Evolutionary conservation across 371 early-diverging fungal genomes (phyloP).

Genomic region (Rhizopus delemar): DNA sequence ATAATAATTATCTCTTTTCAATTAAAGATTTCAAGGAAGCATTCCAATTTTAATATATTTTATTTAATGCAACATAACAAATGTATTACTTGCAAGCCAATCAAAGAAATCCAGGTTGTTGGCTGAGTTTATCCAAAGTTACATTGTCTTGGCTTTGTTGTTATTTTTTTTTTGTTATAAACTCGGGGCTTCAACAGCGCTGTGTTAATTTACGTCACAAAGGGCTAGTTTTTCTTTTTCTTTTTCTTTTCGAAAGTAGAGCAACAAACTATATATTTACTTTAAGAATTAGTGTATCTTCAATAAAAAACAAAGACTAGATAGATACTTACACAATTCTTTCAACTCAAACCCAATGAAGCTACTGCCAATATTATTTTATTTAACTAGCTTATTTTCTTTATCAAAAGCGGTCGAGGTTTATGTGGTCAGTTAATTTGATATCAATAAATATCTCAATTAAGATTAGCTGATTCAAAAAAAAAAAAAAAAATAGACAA

Average conservation of each 20-base stretch:
- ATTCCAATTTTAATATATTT: no score
- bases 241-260: background rate
- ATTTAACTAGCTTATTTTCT: background rate
- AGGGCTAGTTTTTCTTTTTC: conserved; percentile 1
- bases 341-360: background rate
- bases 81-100: no score
- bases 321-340: no score
- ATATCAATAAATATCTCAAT: no score
- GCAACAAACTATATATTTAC: background rate
- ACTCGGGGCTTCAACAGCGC: conserved; percentile 1
- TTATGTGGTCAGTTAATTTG: conserved; percentile 2
- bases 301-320: no score
- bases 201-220: conserved; percentile 1
- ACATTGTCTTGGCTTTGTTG: background rate
- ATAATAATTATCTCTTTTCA: no score
- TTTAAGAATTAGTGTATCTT: background rate
- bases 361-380: background rate
- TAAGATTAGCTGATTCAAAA: background rate
- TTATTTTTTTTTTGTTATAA: background rate
- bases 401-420: background rate
- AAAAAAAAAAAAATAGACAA: conserved; percentile 29
- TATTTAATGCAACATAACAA: no score
- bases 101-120: no score
- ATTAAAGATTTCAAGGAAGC: no score
- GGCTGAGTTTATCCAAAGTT: no score